Percentiles rank a stretch among this genome's conserved stretches.
Evolutionary conservation across 106 monocot species (phyloP).

Genomic region (Allium sativum): DNA sequence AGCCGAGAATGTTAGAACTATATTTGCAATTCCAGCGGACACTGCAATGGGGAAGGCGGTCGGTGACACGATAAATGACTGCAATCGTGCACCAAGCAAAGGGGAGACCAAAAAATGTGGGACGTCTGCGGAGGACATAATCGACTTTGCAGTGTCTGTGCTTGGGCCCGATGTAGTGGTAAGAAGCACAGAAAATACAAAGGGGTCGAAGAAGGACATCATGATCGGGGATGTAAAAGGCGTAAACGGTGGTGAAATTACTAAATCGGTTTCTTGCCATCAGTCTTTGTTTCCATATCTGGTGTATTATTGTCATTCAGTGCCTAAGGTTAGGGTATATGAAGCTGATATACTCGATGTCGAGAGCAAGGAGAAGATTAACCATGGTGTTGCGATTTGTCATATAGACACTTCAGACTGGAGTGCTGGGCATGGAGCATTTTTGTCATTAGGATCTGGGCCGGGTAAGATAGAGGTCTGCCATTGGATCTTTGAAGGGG

Average conservation of each 20-base stretch:
- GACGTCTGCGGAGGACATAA: constrained; percentile 67
- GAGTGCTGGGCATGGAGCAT: constrained; percentile 23
- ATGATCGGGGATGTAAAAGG: constrained; percentile 36
- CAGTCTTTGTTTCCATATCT: constrained; percentile 89
- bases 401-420: constrained; percentile 31
- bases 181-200: constrained; percentile 36
- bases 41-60: constrained; percentile 59
- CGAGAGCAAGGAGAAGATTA: constrained; percentile 15
- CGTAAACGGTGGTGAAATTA: constrained; percentile 62
- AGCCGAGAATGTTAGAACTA: constrained; percentile 17
- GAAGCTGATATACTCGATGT: constrained; percentile 16
- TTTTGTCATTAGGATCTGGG: constrained; percentile 16
- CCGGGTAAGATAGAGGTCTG: constrained; percentile 29
- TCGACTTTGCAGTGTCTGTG: constrained; percentile 64
- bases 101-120: constrained; percentile 84
- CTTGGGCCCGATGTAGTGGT: constrained; percentile 56
- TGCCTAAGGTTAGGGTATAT: constrained; percentile 66
- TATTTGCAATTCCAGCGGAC: constrained; percentile 35
- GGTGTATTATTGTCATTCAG: constrained; percentile 91
- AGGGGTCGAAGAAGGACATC: constrained; percentile 30
- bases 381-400: constrained; percentile 25
- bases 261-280: constrained; percentile 81
- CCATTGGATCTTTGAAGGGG: constrained; percentile 31
- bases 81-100: constrained; percentile 64
- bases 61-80: constrained; percentile 51